Evolutionary conservation across 768 basidiomycete genomes (phyloP), one percentile per base, ranked within the genome.

Genomic region (Xerocomus brunneocitrinus): DNA sequence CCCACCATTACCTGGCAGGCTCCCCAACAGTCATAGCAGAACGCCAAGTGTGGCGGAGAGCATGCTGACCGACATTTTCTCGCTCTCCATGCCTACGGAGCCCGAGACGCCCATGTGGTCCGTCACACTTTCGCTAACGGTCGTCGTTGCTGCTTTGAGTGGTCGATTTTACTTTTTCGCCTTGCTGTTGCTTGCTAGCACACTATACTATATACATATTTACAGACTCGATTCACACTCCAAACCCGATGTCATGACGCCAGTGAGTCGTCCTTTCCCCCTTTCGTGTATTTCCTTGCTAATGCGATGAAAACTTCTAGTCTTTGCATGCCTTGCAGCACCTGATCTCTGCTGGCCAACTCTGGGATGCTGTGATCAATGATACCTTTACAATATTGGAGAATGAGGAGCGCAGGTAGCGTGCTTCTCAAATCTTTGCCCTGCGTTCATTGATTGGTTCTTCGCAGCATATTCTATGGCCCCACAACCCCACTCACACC

Each of bases 331-430:
- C 82, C 31, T 74, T 92, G 39, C 79, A 84, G 52, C 81, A 87
- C 45, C 74, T 92, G 52, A 79, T 88, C 58, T 67, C 73, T 46
- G 81, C 88, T 41, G 85, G 86, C 51, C 76, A 80, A 46, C 69
- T 80, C 25, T 92, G 89, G 90, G 87, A 90, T 56, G 79, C 83
- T 8, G 77, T 82, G 43, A 78, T 92, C 16, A 82, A 84, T 59
- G 85, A 89, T 59, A 81, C 86, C 8, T 74, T 90, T 54, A 70
- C 71, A 32, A 70, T 79, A 36, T 71, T 91, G 42, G 87, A 91
- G 58, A 79, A 73, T 28, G 88, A 91, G 58, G 88, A 91, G 62
- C 78, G 71, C 63, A 82, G 74, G 89, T 89, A 59, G 50, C 68
- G 61, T 42, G 31, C 32, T n/a, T 30, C 27, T 16, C 39, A 45